Conservation (phyloP, 108 stramenopile species). For the Nitzschia sp. region DNA sequence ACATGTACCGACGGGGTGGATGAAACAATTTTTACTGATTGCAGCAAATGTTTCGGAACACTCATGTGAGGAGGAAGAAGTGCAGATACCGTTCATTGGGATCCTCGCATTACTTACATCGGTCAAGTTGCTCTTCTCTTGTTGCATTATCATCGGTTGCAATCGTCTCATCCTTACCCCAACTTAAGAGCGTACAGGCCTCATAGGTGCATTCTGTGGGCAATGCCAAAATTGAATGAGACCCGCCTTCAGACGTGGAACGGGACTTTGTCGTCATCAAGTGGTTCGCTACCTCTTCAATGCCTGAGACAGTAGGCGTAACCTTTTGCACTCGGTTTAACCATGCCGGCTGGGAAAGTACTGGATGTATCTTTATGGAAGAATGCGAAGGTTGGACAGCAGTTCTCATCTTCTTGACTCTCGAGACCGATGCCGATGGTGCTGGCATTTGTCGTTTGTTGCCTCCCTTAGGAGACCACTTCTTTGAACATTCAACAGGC, state of each 20-base stretch:
- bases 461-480: not conserved
- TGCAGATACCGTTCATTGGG: not conserved
- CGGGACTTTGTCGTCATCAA: not conserved
- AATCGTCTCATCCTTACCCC: not conserved
- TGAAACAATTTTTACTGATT: not conserved
- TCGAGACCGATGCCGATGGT: not conserved
- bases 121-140: slow-evolving; percentile 11
- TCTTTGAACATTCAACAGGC: not conserved
- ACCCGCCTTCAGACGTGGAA: not conserved
- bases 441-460: not conserved
- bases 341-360: not conserved
- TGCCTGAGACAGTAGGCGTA: slow-evolving; percentile 8
- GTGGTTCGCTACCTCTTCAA: slow-evolving; percentile 1
- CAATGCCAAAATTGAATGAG: slow-evolving; percentile 3
- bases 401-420: not conserved
- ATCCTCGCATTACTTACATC: slow-evolving; percentile 6
- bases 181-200: not conserved
- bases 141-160: not conserved
- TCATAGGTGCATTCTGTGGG: slow-evolving; percentile 24
- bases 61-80: no score
- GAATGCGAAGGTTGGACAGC: slow-evolving; percentile 11
- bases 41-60: no score
- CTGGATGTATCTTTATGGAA: not conserved
- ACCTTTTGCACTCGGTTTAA: slow-evolving; percentile 5
- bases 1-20: slow-evolving; percentile 2